Conservation (phyloP, 1,139 yeast genomes). For the Debaryomyces nepalensis region DNA sequence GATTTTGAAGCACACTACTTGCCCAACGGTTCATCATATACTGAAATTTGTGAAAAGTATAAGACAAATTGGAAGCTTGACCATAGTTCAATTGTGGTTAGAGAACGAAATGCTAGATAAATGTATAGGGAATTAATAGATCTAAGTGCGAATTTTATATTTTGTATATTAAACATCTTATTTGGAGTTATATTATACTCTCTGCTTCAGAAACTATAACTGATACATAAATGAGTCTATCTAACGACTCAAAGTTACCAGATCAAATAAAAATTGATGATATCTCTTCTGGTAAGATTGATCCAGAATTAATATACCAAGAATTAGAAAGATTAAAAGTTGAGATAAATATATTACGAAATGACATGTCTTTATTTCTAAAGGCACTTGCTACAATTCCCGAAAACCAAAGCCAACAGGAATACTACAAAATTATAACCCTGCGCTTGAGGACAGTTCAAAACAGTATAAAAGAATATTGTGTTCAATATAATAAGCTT, state of each 20-base stretch:
- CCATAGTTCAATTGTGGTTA: constrained; percentile 28
- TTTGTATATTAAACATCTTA: neutral
- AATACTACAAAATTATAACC: constrained; percentile 37
- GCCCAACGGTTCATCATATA: constrained; percentile 33
- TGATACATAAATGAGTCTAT: constrained; percentile 12
- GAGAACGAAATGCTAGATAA: constrained; percentile 21
- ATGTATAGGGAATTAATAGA: constrained; percentile 6
- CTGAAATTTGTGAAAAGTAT: constrained; percentile 25
- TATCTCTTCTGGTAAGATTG: constrained; percentile 48
- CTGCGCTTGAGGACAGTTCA: constrained; percentile 42
- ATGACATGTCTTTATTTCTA: constrained; percentile 48
- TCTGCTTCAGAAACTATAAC: no score
- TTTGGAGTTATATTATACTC: neutral
- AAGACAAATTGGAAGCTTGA: constrained; percentile 34
- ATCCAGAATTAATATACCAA: constrained; percentile 40
- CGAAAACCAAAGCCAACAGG: constrained; percentile 40
- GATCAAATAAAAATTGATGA: constrained; percentile 51
- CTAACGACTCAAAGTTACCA: constrained; percentile 29
- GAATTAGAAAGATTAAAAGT: constrained; percentile 49
- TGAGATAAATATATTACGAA: constrained; percentile 49
- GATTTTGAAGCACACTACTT: constrained; percentile 29
- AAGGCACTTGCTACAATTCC: constrained; percentile 46
- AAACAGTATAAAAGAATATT: constrained; percentile 45
- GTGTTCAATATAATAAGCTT: constrained; percentile 48
- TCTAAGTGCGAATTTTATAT: constrained; percentile 8